Evolutionary conservation across 768 basidiomycete species (phyloP).

Genomic region (Boletus rex-veris): DNA sequence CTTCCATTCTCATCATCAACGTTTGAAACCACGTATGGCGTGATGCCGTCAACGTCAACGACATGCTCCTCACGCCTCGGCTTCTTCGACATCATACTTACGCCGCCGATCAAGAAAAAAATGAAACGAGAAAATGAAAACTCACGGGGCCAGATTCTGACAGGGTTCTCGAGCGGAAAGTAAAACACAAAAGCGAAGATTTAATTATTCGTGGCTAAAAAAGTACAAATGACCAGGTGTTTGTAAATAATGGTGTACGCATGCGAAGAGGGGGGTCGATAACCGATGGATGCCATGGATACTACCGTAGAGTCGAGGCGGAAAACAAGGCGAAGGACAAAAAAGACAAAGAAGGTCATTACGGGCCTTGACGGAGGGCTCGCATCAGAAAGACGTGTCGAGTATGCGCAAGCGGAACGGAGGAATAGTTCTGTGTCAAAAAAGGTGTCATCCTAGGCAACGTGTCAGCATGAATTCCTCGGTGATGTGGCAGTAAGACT

Average conservation of each 20-base stretch:
- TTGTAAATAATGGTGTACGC: background rate
- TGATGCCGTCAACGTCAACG: no score
- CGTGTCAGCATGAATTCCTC: background rate
- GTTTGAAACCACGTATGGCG: no score
- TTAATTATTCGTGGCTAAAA: slow-evolving; percentile 3
- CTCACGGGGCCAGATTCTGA: no score
- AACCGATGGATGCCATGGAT: slow-evolving; percentile 17
- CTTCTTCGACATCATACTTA: no score
- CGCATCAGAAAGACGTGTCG: slow-evolving; percentile 6
- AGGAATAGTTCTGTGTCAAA: background rate
- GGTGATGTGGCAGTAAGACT: background rate
- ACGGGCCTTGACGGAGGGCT: background rate
- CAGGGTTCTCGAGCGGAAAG: background rate
- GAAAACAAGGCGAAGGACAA: background rate
- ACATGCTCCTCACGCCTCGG: no score
- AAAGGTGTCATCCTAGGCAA: background rate
- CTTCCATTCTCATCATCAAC: no score
- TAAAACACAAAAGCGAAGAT: background rate
- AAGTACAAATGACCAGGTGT: slow-evolving; percentile 14
- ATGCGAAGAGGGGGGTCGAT: background rate
- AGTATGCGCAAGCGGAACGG: background rate
- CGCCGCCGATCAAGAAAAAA: no score
- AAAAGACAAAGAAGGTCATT: background rate
- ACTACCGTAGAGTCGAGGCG: slow-evolving; percentile 1
- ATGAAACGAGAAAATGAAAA: no score